These are phyloP conservation scores for Peniophora sp. DNA, from an alignment of 1,284 basidiomycete genomes.

Conservation along the genomic window DNA sequence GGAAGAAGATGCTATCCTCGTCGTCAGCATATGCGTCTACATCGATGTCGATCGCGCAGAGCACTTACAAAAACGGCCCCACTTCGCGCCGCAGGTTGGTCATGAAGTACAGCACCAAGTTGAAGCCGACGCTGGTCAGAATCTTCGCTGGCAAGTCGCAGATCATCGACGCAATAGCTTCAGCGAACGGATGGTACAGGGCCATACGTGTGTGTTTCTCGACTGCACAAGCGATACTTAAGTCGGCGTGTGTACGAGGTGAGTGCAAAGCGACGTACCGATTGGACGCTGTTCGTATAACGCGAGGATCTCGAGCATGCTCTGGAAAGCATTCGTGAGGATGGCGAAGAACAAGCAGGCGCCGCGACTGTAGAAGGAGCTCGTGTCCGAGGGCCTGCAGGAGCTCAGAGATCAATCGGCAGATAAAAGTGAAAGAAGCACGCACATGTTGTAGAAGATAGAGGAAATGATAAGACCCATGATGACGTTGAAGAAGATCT, in stretches of 20 bases:
- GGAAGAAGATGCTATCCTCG: not conserved
- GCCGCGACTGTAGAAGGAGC: constrained; percentile 42
- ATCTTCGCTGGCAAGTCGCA: constrained; percentile 50
- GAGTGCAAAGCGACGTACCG: too few relatives aligned
- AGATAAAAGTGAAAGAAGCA: too few relatives aligned
- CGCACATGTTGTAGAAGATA: constrained; percentile 38
- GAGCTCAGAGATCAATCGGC: too few relatives aligned
- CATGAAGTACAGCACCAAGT: constrained; percentile 51
- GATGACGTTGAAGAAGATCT: constrained; percentile 15
- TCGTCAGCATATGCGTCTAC: too few relatives aligned
- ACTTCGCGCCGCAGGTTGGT: constrained; percentile 28
- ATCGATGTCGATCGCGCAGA: too few relatives aligned
- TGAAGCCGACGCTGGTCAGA: constrained; percentile 20
- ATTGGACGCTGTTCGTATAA: constrained; percentile 52
- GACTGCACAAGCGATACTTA: constrained; percentile 17
- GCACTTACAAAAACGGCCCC: constrained; percentile 18
- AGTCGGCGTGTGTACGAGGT: too few relatives aligned
- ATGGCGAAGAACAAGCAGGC: constrained; percentile 26
- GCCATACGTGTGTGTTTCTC: constrained; percentile 42
- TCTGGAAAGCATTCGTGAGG: constrained; percentile 20
- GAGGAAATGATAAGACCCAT: constrained; percentile 37
- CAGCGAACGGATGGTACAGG: constrained; percentile 47
- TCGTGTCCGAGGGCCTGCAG: constrained; percentile 20
- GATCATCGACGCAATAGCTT: constrained; percentile 50
- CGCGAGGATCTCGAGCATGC: constrained; percentile 33